Evolutionary conservation across 1,284 basidiomycete species (phyloP).

Genomic region (Boletus mariae): DNA sequence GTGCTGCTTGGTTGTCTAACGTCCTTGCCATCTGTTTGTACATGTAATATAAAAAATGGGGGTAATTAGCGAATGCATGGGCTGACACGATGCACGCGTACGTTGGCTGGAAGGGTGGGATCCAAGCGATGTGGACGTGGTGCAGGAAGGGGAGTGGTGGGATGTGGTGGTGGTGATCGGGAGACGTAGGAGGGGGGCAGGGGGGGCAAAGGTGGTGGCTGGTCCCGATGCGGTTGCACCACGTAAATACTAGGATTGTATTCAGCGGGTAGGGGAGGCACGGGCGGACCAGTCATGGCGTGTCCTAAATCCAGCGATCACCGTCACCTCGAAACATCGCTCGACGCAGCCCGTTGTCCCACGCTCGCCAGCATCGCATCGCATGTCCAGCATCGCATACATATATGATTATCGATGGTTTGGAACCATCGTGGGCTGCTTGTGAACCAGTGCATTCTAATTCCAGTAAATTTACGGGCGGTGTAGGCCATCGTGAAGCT

Average conservation of each 20-base stretch:
- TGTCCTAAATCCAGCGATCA: no score
- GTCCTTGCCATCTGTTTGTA: constrained; percentile 58
- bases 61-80: constrained; percentile 12
- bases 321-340: no score
- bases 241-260: constrained; percentile 5
- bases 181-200: constrained; percentile 36
- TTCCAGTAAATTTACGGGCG: no score
- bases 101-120: constrained; percentile 60
- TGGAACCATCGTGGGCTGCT: no score
- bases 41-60: constrained; percentile 20
- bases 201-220: constrained; percentile 42
- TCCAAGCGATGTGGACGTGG: constrained; percentile 66
- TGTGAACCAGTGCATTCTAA: no score
- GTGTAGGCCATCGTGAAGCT: no score
- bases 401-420: no score
- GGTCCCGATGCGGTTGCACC: constrained; percentile 7
- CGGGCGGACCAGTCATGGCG: constrained; percentile 21
- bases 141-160: constrained; percentile 54
- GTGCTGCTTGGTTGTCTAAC: constrained; percentile 46
- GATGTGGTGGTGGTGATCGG: constrained; percentile 15
- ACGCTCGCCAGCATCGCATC: no score
- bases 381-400: no score
- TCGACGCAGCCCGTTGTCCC: not conserved
- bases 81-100: constrained; percentile 34
- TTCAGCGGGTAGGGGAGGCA: constrained; percentile 20